A percentile compares a stretch with the other conserved stretches of the same genome.
Conservation (phyloP, 139 green algal species). For the Picochlorum sp. region DNA sequence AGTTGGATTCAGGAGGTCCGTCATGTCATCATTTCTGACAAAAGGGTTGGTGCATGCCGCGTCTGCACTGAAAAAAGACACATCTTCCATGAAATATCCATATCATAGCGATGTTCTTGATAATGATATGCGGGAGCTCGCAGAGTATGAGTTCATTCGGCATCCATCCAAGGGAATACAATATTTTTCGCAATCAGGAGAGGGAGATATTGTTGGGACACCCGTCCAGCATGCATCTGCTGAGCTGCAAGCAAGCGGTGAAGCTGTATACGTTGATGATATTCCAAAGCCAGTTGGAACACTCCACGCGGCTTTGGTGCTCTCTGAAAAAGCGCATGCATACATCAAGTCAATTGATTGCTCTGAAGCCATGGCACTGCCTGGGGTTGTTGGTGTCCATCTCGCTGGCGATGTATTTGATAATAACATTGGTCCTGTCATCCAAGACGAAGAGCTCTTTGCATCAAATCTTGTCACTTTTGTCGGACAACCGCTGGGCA, state of each 20-base stretch:
- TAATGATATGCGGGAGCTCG: constrained; percentile 21
- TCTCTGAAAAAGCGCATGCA: constrained; percentile 70
- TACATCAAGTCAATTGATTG: constrained; percentile 63
- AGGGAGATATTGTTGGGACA: constrained; percentile 61
- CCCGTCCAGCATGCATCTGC: constrained; percentile 77
- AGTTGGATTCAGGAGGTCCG: constrained; percentile 76
- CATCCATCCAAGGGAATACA: constrained; percentile 69
- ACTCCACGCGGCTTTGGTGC: constrained; percentile 75
- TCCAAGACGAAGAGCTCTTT: constrained; percentile 88
- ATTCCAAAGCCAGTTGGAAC: constrained; percentile 47
- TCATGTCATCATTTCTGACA: constrained; percentile 86
- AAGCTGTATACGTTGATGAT: constrained; percentile 90
- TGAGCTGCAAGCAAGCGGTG: constrained; percentile 80
- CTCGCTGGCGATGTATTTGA: constrained; percentile 52
- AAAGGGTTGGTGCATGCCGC: constrained; percentile 47
- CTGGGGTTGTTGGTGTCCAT: constrained; percentile 19
- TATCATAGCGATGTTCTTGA: constrained; percentile 4
- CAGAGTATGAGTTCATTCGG: constrained; percentile 37
- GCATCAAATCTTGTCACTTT: constrained; percentile 69
- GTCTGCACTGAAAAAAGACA: constrained; percentile 27
- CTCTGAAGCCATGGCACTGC: constrained; percentile 40
- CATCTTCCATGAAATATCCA: constrained; percentile 6
- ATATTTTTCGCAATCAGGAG: constrained; percentile 49
- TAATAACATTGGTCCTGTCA: constrained; percentile 79
- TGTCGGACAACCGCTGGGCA: constrained; percentile 74